Evolutionary conservation across 805 yeast species (phyloP).

Genomic region (Wickerhamomyces tratensis): DNA sequence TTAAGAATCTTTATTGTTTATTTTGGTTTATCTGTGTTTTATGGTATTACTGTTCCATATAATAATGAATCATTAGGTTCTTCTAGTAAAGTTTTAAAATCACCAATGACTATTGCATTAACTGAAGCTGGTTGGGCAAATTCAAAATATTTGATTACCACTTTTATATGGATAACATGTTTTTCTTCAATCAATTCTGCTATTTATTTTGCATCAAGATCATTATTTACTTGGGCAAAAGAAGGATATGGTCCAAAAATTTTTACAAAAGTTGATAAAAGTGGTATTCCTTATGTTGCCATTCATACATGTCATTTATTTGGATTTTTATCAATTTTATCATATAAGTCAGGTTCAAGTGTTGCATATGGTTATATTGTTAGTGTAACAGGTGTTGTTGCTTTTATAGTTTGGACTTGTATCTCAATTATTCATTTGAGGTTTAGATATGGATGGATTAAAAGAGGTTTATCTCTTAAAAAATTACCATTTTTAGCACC

Average conservation of each 20-base stretch:
- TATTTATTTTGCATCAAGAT: slow-evolving; percentile 59
- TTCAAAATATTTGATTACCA: slow-evolving; percentile 60
- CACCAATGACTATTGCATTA: slow-evolving; percentile 69
- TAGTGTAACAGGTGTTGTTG: slow-evolving; percentile 66
- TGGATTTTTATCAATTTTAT: slow-evolving; percentile 55
- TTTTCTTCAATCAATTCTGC: slow-evolving; percentile 63
- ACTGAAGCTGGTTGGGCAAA: slow-evolving; percentile 56
- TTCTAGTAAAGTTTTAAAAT: slow-evolving; percentile 31
- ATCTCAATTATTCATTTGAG: slow-evolving; percentile 54
- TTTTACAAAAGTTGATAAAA: slow-evolving; percentile 38
- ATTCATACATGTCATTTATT: slow-evolving; percentile 47
- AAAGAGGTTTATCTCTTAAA: slow-evolving; percentile 53
- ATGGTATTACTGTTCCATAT: slow-evolving; percentile 63
- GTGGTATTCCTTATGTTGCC: slow-evolving; percentile 59
- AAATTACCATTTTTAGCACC: slow-evolving; percentile 64
- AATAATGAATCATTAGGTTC: slow-evolving; percentile 41
- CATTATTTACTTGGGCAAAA: slow-evolving; percentile 53
- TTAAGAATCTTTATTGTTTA: slow-evolving; percentile 57
- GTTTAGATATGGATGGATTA: slow-evolving; percentile 53
- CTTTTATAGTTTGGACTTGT: slow-evolving; percentile 63
- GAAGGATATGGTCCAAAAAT: slow-evolving; percentile 52
- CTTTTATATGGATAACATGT: slow-evolving; percentile 54
- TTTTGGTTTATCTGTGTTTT: slow-evolving; percentile 50
- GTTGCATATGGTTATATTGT: slow-evolving; percentile 62
- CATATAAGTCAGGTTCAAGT: slow-evolving; percentile 38